A percentile compares a stretch with the other conserved stretches of the same genome.
Evolutionary conservation across 805 yeast species (phyloP).

Genomic region (Hanseniaspora nectarophila): DNA sequence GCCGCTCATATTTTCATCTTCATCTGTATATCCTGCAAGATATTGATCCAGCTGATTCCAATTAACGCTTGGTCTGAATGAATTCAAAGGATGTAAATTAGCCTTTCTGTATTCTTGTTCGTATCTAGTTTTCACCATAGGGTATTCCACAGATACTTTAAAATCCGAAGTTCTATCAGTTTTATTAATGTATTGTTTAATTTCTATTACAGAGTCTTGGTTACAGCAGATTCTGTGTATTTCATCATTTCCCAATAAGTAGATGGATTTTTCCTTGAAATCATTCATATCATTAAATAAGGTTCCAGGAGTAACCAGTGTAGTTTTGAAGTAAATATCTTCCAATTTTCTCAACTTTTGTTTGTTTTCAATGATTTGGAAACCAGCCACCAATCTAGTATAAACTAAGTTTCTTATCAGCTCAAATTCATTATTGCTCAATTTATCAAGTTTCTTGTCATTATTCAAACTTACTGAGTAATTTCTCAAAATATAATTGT

Average conservation of each 20-base stretch:
- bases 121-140: constrained; percentile 65
- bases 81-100: constrained; percentile 42
- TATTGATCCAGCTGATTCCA: constrained; percentile 90
- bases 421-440: constrained; percentile 29
- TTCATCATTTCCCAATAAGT: constrained; percentile 66
- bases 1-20: constrained; percentile 21
- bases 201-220: constrained; percentile 58
- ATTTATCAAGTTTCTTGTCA: constrained; percentile 36
- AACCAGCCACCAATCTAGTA: constrained; percentile 70
- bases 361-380: constrained; percentile 59
- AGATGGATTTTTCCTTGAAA: constrained; percentile 51
- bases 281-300: constrained; percentile 43
- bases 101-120: constrained; percentile 54
- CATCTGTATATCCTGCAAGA: constrained; percentile 80
- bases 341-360: constrained; percentile 8
- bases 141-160: constrained; percentile 33
- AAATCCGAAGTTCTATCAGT: constrained; percentile 27
- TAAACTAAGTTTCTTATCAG: constrained; percentile 80
- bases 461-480: constrained; percentile 62
- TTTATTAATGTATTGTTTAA: constrained; percentile 54
- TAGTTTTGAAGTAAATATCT: constrained; percentile 25
- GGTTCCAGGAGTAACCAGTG: constrained; percentile 42
- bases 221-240: constrained; percentile 75
- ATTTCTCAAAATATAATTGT: constrained; percentile 66
- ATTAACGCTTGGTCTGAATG: constrained; percentile 46